phyloP scores from a whole-genome alignment of 2,329 filamentous ascomycete species.

The Clonostachys rosea region DNA sequence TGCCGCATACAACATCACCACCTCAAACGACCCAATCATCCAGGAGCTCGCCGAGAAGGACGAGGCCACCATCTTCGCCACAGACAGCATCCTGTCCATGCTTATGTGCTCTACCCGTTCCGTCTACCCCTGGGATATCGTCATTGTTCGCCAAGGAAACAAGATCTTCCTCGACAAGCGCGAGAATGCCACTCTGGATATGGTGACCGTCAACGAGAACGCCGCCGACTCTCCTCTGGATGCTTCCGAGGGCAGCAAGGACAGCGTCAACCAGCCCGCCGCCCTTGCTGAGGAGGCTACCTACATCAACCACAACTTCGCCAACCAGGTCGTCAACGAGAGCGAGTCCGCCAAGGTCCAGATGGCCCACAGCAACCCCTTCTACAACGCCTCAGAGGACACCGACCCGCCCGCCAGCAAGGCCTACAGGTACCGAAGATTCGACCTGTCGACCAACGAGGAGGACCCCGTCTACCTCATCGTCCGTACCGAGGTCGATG shows the following conservation, averaged over 20 bases:
- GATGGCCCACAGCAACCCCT: constrained; percentile 88
- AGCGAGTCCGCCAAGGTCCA: constrained; percentile 72
- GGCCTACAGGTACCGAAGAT: constrained; percentile 96
- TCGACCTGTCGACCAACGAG: constrained; percentile 91
- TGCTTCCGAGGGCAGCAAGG: constrained; percentile 86
- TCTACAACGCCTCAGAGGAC: constrained; percentile 93
- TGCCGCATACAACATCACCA: constrained; percentile 96
- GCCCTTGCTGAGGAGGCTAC: constrained; percentile 95
- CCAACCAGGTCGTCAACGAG: constrained; percentile 90
- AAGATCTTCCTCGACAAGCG: constrained; percentile 99
- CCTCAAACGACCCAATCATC: constrained; percentile 91
- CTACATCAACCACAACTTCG: constrained; percentile 99
- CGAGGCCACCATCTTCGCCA: constrained; percentile 94
- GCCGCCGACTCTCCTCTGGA: constrained; percentile 92
- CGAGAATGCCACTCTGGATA: constrained; percentile 88
- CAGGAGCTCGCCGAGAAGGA: constrained; percentile 95
- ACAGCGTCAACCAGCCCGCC: constrained; percentile 88
- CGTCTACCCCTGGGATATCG: constrained; percentile 97
- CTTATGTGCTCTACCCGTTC: constrained; percentile 97
- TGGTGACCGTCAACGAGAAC: constrained; percentile 99
- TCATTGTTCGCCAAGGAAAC: constrained; percentile 88
- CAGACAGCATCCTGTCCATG: constrained; percentile 96
- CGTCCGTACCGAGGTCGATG: constrained; percentile 92
- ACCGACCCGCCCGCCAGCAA: constrained; percentile 92
- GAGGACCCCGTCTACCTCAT: constrained; percentile 91